Base-by-base conservation (phyloP, 2,329 filamentous ascomycete genomes). In the Lecanicillium sp. region DNA sequence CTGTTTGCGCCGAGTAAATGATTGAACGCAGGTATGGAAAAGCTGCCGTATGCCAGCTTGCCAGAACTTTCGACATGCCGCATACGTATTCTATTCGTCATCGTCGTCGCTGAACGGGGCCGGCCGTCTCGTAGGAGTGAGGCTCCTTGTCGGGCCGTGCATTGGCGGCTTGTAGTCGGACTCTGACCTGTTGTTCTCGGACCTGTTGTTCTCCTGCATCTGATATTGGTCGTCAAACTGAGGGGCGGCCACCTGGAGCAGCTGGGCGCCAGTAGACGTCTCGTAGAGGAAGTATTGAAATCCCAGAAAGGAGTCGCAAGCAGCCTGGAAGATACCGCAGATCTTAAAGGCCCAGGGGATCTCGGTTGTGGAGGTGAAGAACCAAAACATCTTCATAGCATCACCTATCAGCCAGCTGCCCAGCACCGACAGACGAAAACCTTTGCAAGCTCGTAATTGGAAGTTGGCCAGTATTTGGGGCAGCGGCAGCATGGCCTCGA, bases 371-470 rank as follows among this genome's bases (percentile, higher is more conserved):
- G 81, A 75, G 2, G 80, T 84, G 44, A 89, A 83, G 65, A 90
- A 92, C 78, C 78, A 83, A 52, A 87, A 84, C 72, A 90, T 83
- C 70, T 94, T 94, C 80, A 92, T 87, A 8, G 75, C 69, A 59
- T 94, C 85, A 44, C 85, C 85, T 3, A 82, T 63, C 38, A 94
- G 65, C 85, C 85, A 94, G 57, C 80, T 87, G 19, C 70, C 74
- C 42, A 92, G 65, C 4, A 94, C 80, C 6, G 80, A 86, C 9
- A 87, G 54, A 13, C 85, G 73, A 60, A 94, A 87, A 5, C 85
- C 85, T 57, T 78, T 82, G 65, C 82, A 87, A 2, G 83, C 86
- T 43, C 73, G 69, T 4, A 75, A 71, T 25, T 74, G 72, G 45
- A 73, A 68, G 55, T 92, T 92, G 31, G 83, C 65, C 35, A 85